These are phyloP conservation scores for Cordyceps tenuipes DNA, from an alignment of 2,329 filamentous ascomycete genomes.

Conservation along the genomic window DNA sequence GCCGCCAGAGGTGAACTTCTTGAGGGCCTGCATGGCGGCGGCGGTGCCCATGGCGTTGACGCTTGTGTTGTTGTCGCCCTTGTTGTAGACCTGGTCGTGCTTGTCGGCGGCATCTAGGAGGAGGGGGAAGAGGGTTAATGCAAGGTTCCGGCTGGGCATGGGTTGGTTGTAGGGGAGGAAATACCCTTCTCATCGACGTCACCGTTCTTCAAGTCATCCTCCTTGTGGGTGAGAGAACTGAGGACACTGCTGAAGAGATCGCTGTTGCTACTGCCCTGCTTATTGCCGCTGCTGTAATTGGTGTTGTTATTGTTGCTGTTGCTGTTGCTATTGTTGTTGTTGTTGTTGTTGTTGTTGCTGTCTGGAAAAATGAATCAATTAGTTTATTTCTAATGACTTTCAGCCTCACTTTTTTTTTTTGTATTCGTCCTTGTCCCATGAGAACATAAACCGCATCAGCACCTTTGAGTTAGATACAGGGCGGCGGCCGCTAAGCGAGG, in stretches of 20 bases:
- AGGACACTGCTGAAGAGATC: conserved; percentile 43
- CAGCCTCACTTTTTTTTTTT: too few species aligned
- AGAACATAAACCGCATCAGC: neutral
- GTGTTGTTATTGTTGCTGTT: conserved; percentile 22
- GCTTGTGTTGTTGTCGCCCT: conserved; percentile 37
- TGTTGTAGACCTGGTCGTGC: conserved; percentile 66
- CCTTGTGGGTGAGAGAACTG: conserved; percentile 39
- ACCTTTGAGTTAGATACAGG: neutral
- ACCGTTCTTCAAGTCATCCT: conserved; percentile 37
- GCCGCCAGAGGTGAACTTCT: conserved; percentile 61
- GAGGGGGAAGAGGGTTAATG: neutral
- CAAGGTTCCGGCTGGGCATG: neutral
- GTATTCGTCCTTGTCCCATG: neutral
- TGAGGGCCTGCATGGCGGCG: conserved; percentile 73
- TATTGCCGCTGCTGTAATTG: neutral
- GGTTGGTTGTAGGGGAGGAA: neutral
- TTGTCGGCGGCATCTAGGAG: conserved; percentile 56
- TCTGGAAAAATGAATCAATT: neutral
- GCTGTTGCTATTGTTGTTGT: conserved; percentile 25
- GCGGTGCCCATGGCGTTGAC: conserved; percentile 56
- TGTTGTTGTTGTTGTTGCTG: conserved; percentile 32
- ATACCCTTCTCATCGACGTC: conserved; percentile 43
- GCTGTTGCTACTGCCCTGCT: conserved; percentile 32
- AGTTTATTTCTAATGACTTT: neutral
- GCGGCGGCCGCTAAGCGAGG: neutral